Evolutionary conservation across 768 basidiomycete species (phyloP).

Genomic region (Xerocomus spinulosus): DNA sequence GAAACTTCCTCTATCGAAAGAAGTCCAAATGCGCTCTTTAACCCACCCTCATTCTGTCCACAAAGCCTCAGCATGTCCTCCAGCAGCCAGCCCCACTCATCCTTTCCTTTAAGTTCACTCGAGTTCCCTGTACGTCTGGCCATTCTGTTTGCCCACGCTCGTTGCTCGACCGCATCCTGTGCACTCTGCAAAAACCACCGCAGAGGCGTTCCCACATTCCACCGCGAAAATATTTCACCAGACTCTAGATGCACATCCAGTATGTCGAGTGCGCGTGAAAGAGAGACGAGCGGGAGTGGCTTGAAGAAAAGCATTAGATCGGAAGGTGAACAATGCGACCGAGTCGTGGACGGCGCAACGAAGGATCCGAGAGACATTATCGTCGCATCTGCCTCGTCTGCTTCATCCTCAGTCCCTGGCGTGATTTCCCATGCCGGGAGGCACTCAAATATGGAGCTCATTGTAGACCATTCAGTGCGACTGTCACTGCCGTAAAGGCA

Average conservation of each 20-base stretch:
- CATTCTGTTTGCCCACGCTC: conserved; percentile 83
- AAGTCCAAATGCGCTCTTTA: conserved; percentile 78
- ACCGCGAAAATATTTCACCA: conserved; percentile 86
- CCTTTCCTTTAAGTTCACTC: conserved; percentile 51
- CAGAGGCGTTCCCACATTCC: conserved; percentile 78
- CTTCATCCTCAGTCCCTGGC: conserved; percentile 53
- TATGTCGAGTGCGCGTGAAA: conserved; percentile 83
- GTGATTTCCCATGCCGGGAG: conserved; percentile 82
- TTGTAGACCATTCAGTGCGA: conserved; percentile 69
- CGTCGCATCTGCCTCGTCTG: conserved; percentile 78
- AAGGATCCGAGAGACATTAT: conserved; percentile 75
- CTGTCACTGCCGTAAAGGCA: conserved; percentile 80
- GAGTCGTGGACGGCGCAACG: conserved; percentile 67
- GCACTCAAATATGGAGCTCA: conserved; percentile 94
- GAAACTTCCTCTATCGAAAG: conserved; percentile 66
- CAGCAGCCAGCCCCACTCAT: conserved; percentile 84
- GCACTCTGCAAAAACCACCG: conserved; percentile 88
- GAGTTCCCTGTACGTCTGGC: conserved; percentile 61
- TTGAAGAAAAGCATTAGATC: conserved; percentile 81
- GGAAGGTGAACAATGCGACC: conserved; percentile 50
- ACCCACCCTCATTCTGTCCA: conserved; percentile 53
- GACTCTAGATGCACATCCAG: conserved; percentile 93
- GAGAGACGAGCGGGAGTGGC: conserved; percentile 64
- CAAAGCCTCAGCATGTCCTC: conserved; percentile 87
- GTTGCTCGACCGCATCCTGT: conserved; percentile 61